Evolutionary conservation across 2,329 filamentous ascomycete species (phyloP).

Genomic region (Diaporthe helianthi): DNA sequence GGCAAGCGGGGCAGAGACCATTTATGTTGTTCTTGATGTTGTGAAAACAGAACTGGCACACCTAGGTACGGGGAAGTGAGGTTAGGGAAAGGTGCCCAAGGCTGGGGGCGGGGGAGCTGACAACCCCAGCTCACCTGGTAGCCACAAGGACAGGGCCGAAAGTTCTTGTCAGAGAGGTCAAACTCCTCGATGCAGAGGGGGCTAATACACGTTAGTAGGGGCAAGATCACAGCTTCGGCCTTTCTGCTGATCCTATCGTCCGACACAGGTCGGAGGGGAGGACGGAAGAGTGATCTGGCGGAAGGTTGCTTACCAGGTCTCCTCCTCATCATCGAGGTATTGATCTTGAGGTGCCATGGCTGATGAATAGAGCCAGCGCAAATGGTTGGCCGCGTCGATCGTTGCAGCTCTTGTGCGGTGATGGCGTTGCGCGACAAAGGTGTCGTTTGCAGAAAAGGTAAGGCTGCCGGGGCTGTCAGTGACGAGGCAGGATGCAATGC

Average conservation of each 20-base stretch:
- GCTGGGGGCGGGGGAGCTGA: not conserved
- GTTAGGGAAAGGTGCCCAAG: conserved; percentile 33
- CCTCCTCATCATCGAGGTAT: conserved; percentile 76
- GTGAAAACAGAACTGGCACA: conserved; percentile 99
- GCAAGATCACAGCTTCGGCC: conserved; percentile 34
- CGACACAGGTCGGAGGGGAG: conserved; percentile 30
- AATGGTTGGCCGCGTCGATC: not conserved
- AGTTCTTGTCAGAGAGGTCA: conserved; percentile 96
- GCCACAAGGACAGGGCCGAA: conserved; percentile 94
- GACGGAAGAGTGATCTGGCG: conserved; percentile 3
- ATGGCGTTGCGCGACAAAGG: conserved; percentile 12
- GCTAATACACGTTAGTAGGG: conserved; percentile 57
- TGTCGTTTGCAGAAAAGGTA: conserved; percentile 33
- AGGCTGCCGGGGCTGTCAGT: conserved; percentile 26
- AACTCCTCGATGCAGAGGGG: conserved; percentile 99
- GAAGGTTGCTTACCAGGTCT: conserved; percentile 63
- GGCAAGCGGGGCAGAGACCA: conserved; percentile 94
- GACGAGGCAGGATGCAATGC: conserved; percentile 9
- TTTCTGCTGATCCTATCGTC: conserved; percentile 23
- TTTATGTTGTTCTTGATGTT: conserved; percentile 99
- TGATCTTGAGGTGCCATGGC: conserved; percentile 73
- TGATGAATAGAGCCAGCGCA: conserved; percentile 25
- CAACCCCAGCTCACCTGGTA: conserved; percentile 76
- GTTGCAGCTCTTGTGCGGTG: not conserved
- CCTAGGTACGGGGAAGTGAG: conserved; percentile 58